Evolutionary conservation across 75 land plant genomes (phyloP), one percentile per base, ranked within the genome.

Genomic region (Ceratopteris richardii): DNA sequence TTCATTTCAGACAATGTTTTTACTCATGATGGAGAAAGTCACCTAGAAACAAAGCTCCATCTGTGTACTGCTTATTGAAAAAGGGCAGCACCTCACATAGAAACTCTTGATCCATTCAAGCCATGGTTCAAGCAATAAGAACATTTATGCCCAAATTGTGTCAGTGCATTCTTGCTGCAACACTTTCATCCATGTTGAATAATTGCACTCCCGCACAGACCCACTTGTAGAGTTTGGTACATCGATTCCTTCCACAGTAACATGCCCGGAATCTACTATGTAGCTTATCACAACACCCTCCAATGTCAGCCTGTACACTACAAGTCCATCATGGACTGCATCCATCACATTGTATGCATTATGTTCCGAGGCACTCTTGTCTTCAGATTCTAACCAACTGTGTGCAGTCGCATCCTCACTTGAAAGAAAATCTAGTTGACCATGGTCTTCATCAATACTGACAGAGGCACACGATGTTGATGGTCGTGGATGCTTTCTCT

Each of bases 251-350:
- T 52, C 28, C 3, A 52, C 54, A 11, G 25, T 24, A 3, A 52
- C 54, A 52, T 69, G 26, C 26, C 30, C 22, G 51, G 79, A 76
- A 52, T 52, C 13, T 23, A 86, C 79, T 39, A 71, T 81, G 55
- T 95, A 95, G 0, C 85, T 69, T 28, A 95, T 56, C 46, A 81
- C 71, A 1, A 95, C 23, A 13, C 86, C 88, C 69, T 95, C 99
- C 51, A 90, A 44, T 30, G 71, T 64, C 57, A 95, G 47, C 67
- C 84, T 87, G 69, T 95, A 95, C 5, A 74, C 61, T 16, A 82
- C 62, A 23, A 59, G 56, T n/a, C 65, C n/a, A n/a, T n/a, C n/a
- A n/a, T n/a, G n/a, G n/a, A n/a, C 63, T 44, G 43, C 6, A 2
- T 63, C 41, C 20, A 5, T 7, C n/a, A 58, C 17, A 24, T 10